Base-by-base conservation (phyloP, 345 rosid species). In the Eucalyptus shirleyi region DNA sequence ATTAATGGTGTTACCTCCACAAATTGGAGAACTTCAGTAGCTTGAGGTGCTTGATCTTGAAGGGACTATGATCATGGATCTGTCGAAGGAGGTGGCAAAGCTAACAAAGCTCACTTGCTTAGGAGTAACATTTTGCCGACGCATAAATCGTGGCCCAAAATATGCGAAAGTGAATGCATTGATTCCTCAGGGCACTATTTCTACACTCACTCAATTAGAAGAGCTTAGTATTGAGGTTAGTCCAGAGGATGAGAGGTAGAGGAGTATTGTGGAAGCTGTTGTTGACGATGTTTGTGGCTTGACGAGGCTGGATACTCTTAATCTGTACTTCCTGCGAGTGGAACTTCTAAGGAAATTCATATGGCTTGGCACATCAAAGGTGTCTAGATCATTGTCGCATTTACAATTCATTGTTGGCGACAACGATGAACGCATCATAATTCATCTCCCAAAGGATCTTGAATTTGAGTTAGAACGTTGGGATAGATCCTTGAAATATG, bases 341-440 rank as follows among this genome's bases (percentile, higher is more conserved):
- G 40, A 59, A 60, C 82, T 42, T 89, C 87, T 89, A 34, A 62
- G 16, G 32, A 45, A 86, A 47, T 53, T 62, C 17, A n/a, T 28
- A 60, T 16, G 80, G 87, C 11, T 69, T 50, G 45, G 55, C 59
- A 81, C 37, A 14, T 51, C 87, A 11, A 5, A 86, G 14, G 88
- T 30, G 47, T n/a, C 45, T 56, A 83, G 47, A 47, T 55, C 87
- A 1, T 21, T 83, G 8, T 11, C 42, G 5, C 53, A 28, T 86
- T 93, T 91, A 55, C 89, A 86, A 56, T 88, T 92, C 12, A 83
- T 50, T 16, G 88, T 90, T 32, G 94, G 94, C 8, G 10, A 11
- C 21, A 86, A 72, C 19, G 53, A 50, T 26, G 65, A 89, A 50
- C 88, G 94, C 69, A 87, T 90, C 87, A 88, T 93, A 28, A 59